These are phyloP conservation scores for Xylaria longipes DNA, from an alignment of 495 filamentous ascomycete genomes.

Conservation along the genomic window DNA sequence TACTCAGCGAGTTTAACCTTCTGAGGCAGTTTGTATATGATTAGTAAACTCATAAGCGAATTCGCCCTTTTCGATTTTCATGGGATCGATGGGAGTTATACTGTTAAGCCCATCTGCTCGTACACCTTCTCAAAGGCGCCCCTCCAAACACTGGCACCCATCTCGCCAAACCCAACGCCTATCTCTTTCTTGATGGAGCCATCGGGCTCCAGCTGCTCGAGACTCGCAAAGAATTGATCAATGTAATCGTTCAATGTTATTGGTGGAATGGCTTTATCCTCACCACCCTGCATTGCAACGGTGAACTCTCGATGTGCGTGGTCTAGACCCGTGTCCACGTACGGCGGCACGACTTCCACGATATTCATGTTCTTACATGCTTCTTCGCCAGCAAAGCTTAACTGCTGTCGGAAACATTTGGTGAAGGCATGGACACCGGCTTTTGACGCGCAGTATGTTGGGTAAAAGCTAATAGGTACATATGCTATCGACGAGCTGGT, in stretches of 20 bases:
- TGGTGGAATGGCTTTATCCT: slow-evolving; percentile 34
- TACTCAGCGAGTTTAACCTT: no score
- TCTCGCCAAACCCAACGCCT: slow-evolving; percentile 39
- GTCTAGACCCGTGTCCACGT: slow-evolving; percentile 33
- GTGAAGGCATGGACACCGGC: slow-evolving; percentile 36
- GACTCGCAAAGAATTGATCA: slow-evolving; percentile 31
- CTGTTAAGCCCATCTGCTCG: neutral
- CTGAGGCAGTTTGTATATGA: no score
- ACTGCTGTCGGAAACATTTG: slow-evolving; percentile 40
- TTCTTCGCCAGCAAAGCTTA: slow-evolving; percentile 39
- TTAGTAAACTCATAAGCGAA: no score
- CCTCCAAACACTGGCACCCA: slow-evolving; percentile 40
- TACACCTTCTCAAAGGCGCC: slow-evolving; percentile 34
- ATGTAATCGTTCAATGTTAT: slow-evolving; percentile 40
- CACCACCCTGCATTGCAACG: slow-evolving; percentile 33
- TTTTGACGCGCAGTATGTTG: slow-evolving; percentile 46
- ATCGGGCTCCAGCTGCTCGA: slow-evolving; percentile 28
- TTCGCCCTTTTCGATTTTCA: neutral
- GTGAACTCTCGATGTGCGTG: slow-evolving; percentile 30
- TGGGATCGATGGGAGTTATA: neutral
- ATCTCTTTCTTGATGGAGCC: slow-evolving; percentile 40
- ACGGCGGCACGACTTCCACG: neutral
- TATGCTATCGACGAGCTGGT: slow-evolving; percentile 44
- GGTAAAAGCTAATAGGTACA: slow-evolving; percentile 43
- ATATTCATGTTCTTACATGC: slow-evolving; percentile 21